phyloP scores from a whole-genome alignment of 192 early-diverging fungal species.

The Podila epigama region DNA sequence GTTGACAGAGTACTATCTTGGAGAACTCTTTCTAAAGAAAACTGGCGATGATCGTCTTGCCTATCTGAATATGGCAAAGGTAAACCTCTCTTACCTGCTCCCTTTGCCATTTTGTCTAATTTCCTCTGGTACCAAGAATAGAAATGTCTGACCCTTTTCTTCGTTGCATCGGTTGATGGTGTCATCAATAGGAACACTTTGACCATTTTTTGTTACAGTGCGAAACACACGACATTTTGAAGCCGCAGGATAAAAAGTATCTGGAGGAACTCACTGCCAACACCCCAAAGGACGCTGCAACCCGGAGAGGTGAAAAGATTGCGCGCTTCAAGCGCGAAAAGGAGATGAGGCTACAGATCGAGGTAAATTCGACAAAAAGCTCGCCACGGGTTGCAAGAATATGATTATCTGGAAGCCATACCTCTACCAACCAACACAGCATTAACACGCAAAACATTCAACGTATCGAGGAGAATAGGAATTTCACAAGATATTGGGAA shows the following conservation, averaged over 20 bases:
- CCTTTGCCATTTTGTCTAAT: neutral
- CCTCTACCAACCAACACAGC: too few relatives aligned
- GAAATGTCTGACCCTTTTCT: neutral
- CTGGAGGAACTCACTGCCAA: constrained; percentile 49
- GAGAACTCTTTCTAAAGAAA: constrained; percentile 57
- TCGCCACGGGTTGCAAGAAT: too few relatives aligned
- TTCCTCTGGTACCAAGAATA: neutral
- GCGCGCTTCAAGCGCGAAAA: constrained; percentile 81
- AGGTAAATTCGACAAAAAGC: constrained; percentile 18
- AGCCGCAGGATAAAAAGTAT: constrained; percentile 48
- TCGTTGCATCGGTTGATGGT: neutral
- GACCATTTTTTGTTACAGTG: constrained; percentile 35
- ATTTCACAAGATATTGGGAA: constrained; percentile 35
- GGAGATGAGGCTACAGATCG: constrained; percentile 64
- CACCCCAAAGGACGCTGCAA: constrained; percentile 56
- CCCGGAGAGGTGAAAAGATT: constrained; percentile 74
- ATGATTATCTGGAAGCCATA: too few relatives aligned
- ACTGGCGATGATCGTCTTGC: constrained; percentile 49
- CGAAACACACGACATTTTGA: constrained; percentile 40
- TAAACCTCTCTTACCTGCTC: constrained; percentile 14
- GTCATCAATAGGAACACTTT: constrained; percentile 31
- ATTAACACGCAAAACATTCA: too few relatives aligned
- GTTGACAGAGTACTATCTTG: constrained; percentile 65
- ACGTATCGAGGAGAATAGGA: too few relatives aligned
- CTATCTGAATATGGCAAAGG: constrained; percentile 59